Evolutionary conservation across 2,329 filamentous ascomycete species (phyloP), one percentile per base, ranked within the genome.

Genomic region (Epicoccum nigrum): DNA sequence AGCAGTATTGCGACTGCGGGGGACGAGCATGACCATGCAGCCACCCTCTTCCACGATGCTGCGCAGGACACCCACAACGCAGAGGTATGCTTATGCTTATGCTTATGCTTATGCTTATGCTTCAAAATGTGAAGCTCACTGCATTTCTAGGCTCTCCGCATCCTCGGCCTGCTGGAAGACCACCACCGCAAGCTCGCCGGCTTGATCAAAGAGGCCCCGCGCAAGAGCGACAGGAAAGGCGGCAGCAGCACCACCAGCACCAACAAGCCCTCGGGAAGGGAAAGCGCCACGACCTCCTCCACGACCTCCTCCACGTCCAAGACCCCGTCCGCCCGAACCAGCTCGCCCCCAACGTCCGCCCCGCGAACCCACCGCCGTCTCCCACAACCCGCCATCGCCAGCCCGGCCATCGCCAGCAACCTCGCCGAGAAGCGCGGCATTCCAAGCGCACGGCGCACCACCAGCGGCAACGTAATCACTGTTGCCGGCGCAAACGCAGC

Each of bases 321-420:
- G 44, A 58, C 39, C 11, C 70, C 67, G 8, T 38, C 61, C 11
- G 28, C 62, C 4, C 56, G 65, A 12, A 54, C 67, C 13, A 19
- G 58, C 46, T 59, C 70, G 53, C 49, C 77, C 69, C 63, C 64
- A 64, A 45, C 78, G 66, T 51, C 76, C 61, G 53, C 53, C 49
- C 59, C 64, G 1, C 58, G 68, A 2, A 69, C 72, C 7, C 71
- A 74, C 57, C 76, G 82, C 48, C 62, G 77, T 69, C 84, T 71
- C 2, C 79, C 84, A 20, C 85, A 90, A 50, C 90, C 90, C 1
- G 95, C 91, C 1, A 95, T 96, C 55, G n/a, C n/a, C n/a, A n/a
- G n/a, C n/a, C 90, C 90, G 1, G 94, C 91, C 1, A 95, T 96
- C 55, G 91, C 90, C 20, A 96, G 85, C 74, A 95, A 95, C 65